Base-by-base conservation (phyloP, 306 rosid genomes). In the Vachellia pachyceras region DNA sequence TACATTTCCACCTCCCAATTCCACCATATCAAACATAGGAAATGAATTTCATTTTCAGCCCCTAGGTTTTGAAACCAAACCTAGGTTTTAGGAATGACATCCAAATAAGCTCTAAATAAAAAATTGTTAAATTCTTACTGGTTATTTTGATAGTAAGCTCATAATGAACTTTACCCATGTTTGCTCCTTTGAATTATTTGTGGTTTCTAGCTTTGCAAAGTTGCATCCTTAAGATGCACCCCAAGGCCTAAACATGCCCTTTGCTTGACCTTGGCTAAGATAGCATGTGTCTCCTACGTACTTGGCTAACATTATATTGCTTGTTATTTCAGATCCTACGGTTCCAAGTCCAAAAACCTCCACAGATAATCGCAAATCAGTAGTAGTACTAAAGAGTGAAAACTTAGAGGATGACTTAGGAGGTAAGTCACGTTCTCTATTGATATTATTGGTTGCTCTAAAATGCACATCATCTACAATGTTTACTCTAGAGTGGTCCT, bases 371-470 rank as follows among this genome's bases (percentile, higher is more conserved):
- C 69, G 57, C 72, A 4, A 79, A 7, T 25, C 45, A 35, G n/a
- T 41, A 41, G 42, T 60, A 72, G 79, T 77, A n/a, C n/a, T n/a
- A 75, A 63, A 70, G 75, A 79, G 8, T 39, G 88, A 85, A 82
- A 73, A 77, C 74, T 50, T 76, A 35, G 82, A 77, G 80, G 78
- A 76, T 37, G 81, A 45, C 37, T 54, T 76, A 0, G 87, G 68
- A 84, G 86, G 88, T 79, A 76, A 76, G 33, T 68, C 60, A 75
- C 52, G 73, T 67, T 36, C 52, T 73, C 72, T 60, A 52, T 83
- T 46, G 37, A 22, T 42, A 13, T 37, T 50, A 33, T 39, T 61
- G 25, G 25, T 63, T 40, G 47, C 69, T 73, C 41, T 11, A 81
- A 52, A 42, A 52, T 78, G 76, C 18, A 61, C 66, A 22, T 22